Evolutionary conservation across 768 basidiomycete genomes (phyloP).

Genomic region (Psilocybe tampanensis): DNA sequence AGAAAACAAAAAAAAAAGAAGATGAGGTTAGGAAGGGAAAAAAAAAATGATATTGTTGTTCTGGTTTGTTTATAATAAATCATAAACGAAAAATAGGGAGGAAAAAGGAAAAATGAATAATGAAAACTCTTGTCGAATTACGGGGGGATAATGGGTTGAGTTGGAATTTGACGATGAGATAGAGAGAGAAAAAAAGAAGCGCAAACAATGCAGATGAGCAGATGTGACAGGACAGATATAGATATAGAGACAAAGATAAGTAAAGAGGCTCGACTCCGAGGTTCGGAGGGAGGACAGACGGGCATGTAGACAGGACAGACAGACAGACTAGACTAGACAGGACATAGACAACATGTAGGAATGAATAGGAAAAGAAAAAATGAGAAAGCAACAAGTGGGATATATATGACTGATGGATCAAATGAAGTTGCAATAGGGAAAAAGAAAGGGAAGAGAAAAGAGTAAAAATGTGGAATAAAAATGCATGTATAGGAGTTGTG

Average conservation of each 20-base stretch:
- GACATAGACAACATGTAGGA: neutral
- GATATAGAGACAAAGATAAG: too few relatives aligned
- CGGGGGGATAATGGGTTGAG: neutral
- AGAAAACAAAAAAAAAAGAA: neutral
- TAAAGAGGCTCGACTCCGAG: too few relatives aligned
- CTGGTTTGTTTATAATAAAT: neutral
- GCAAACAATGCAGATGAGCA: neutral
- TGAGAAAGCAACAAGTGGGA: constrained; percentile 15
- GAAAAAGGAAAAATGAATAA: neutral
- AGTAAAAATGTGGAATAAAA: neutral
- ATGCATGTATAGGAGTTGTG: too few relatives aligned
- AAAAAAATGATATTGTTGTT: too few relatives aligned
- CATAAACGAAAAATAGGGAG: neutral
- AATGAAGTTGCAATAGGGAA: neutral
- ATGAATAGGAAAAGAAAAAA: constrained; percentile 13
- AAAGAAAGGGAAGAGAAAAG: neutral
- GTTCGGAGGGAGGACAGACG: too few relatives aligned
- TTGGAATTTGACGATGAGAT: neutral
- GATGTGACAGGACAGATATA: neutral
- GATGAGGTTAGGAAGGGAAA: neutral
- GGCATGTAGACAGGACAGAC: neutral
- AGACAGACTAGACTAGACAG: neutral
- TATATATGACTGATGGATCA: neutral
- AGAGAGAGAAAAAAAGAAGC: neutral
- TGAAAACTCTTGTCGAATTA: neutral